These are phyloP conservation scores for Saccharomycopsis sp. DNA, from an alignment of 805 yeast species.

Conservation along the genomic window DNA sequence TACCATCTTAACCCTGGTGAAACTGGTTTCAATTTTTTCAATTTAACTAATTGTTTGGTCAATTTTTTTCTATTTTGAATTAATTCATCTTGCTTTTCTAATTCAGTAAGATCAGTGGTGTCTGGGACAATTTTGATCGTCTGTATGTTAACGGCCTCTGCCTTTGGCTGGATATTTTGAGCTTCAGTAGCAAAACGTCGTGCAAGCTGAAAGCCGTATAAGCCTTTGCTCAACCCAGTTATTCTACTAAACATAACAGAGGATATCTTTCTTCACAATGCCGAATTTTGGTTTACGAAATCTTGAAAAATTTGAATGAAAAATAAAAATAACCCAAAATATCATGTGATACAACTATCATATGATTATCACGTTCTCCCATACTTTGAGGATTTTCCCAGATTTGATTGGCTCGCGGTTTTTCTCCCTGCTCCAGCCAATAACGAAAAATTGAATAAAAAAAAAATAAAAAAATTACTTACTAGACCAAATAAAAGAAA, in stretches of 20 bases:
- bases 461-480: too few species aligned
- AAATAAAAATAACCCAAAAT: too few species aligned
- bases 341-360: too few species aligned
- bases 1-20: conserved; percentile 89
- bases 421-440: too few species aligned
- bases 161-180: too few species aligned
- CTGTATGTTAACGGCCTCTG: conserved; percentile 2
- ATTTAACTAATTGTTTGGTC: conserved; percentile 58
- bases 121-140: conserved; percentile 35
- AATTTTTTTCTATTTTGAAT: conserved; percentile 67
- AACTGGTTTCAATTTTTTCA: conserved; percentile 71
- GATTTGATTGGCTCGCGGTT: too few species aligned
- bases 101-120: conserved; percentile 50
- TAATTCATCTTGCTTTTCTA: conserved; percentile 73
- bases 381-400: too few species aligned
- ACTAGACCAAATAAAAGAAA: neutral
- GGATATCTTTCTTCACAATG: too few species aligned
- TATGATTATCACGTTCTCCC: too few species aligned
- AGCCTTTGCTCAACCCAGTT: neutral
- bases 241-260: too few species aligned
- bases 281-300: too few species aligned
- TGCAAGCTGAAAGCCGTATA: neutral
- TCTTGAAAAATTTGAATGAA: neutral
- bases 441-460: too few species aligned
- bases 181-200: neutral